These are phyloP conservation scores for Coniochaeta sp. DNA, from an alignment of 2,329 filamentous ascomycete genomes.

Conservation along the genomic window DNA sequence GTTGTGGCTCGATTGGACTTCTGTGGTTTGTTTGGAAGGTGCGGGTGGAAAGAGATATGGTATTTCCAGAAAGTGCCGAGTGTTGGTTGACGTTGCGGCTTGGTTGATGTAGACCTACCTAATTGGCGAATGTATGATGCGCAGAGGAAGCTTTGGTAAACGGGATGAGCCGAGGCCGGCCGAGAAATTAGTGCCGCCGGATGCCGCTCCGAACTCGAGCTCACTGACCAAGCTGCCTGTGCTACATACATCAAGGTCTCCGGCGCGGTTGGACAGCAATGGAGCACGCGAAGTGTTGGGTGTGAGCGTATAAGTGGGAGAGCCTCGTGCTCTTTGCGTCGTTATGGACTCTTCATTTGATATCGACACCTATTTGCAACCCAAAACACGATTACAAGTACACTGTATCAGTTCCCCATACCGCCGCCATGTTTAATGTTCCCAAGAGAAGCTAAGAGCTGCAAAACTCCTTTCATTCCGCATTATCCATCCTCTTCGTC, in stretches of 20 bases:
- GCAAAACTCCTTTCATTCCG: slow-evolving; percentile 4
- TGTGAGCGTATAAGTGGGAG: too few species aligned
- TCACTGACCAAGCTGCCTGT: not conserved
- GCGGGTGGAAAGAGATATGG: too few species aligned
- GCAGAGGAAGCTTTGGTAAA: not conserved
- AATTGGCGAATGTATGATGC: not conserved
- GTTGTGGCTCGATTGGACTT: not conserved
- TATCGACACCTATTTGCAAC: too few species aligned
- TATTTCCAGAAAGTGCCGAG: too few species aligned
- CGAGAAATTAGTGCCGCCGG: slow-evolving; percentile 6
- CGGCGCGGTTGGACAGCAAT: too few species aligned
- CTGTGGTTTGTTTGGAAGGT: too few species aligned
- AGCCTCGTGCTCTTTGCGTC: too few species aligned
- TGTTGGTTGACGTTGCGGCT: too few species aligned
- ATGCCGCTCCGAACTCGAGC: slow-evolving; percentile 1
- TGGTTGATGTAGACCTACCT: too few species aligned
- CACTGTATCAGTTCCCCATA: not conserved
- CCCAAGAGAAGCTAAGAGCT: slow-evolving; percentile 1
- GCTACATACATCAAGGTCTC: not conserved
- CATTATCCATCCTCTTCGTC: too few species aligned
- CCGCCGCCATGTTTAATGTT: not conserved
- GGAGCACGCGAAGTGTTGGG: too few species aligned
- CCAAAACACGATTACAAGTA: slow-evolving; percentile 1
- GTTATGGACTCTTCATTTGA: too few species aligned
- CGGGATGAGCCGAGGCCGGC: slow-evolving; percentile 4